Conservation (phyloP, 768 basidiomycete species). For the Mycena polygramma region DNA sequence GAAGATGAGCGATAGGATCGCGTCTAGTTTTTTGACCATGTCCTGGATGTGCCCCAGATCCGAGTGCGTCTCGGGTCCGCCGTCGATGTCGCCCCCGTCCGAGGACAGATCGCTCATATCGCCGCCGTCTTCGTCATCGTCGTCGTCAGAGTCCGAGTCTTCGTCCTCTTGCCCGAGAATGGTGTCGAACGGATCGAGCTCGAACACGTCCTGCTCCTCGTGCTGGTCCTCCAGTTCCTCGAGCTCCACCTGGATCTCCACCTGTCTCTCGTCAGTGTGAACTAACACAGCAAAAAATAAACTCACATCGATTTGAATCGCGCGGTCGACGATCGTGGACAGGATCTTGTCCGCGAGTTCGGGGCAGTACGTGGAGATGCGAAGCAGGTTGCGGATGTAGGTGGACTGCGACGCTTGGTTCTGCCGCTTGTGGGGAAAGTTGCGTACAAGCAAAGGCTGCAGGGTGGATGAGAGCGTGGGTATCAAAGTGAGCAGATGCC, state of each 20-base stretch:
- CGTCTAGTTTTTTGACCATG: constrained; percentile 94
- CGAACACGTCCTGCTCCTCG: constrained; percentile 72
- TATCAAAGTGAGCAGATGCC: constrained; percentile 88
- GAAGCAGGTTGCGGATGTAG: constrained; percentile 91
- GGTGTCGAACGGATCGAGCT: constrained; percentile 90
- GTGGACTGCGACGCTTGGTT: constrained; percentile 83
- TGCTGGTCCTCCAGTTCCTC: constrained; percentile 80
- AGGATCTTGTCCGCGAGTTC: constrained; percentile 88
- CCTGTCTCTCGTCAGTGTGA: constrained; percentile 57
- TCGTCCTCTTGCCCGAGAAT: constrained; percentile 81
- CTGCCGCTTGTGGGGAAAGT: constrained; percentile 96
- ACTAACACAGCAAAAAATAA: not conserved
- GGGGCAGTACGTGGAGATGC: constrained; percentile 87
- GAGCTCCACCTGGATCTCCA: constrained; percentile 96
- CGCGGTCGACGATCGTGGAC: constrained; percentile 91
- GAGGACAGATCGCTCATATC: constrained; percentile 84
- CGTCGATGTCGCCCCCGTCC: constrained; percentile 60
- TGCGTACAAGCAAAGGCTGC: constrained; percentile 83
- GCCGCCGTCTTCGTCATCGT: constrained; percentile 66
- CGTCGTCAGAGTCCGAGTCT: constrained; percentile 66
- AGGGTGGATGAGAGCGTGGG: constrained; percentile 93
- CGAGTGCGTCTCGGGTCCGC: constrained; percentile 57
- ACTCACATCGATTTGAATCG: constrained; percentile 94
- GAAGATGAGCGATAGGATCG: constrained; percentile 87
- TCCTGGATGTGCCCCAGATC: constrained; percentile 80